phyloP scores from a whole-genome alignment of 495 filamentous ascomycete species.

The Penicillium taxi region DNA sequence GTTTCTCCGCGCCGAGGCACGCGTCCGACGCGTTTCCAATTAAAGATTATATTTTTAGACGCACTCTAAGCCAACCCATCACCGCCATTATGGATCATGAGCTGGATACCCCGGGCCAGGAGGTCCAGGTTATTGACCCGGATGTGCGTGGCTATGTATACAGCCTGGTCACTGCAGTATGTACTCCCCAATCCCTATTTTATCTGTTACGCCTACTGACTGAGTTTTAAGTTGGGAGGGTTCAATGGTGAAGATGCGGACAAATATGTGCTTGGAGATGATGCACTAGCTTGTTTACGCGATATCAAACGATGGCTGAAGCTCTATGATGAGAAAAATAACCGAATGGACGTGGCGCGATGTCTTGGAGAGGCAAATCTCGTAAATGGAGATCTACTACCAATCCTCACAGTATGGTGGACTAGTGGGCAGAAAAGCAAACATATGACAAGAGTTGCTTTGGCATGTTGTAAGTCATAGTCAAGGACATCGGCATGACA shows the following conservation, averaged over 20 bases:
- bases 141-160: constrained; percentile 86
- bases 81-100: constrained; percentile 36
- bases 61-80: constrained; percentile 11
- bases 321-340: constrained; percentile 87
- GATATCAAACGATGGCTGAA: constrained; percentile 92
- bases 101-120: constrained; percentile 32
- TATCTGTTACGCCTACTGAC: constrained; percentile 16
- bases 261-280: constrained; percentile 83
- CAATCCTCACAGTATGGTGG: constrained; percentile 78
- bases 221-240: constrained; percentile 65
- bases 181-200: constrained; percentile 23
- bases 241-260: constrained; percentile 72
- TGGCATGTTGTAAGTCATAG: constrained; percentile 60
- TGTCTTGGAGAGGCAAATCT: constrained; percentile 89
- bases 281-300: constrained; percentile 82
- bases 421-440: constrained; percentile 55
- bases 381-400: constrained; percentile 80
- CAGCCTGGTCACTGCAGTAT: constrained; percentile 83
- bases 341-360: constrained; percentile 89
- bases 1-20: constrained; percentile 26
- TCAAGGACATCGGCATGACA: neutral
- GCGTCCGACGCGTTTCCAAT: constrained; percentile 29
- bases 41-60: constrained; percentile 21
- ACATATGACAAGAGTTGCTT: constrained; percentile 67
- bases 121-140: constrained; percentile 59